Conservation (phyloP, 805 yeast genomes). For the Barnettozyma salicaria region DNA sequence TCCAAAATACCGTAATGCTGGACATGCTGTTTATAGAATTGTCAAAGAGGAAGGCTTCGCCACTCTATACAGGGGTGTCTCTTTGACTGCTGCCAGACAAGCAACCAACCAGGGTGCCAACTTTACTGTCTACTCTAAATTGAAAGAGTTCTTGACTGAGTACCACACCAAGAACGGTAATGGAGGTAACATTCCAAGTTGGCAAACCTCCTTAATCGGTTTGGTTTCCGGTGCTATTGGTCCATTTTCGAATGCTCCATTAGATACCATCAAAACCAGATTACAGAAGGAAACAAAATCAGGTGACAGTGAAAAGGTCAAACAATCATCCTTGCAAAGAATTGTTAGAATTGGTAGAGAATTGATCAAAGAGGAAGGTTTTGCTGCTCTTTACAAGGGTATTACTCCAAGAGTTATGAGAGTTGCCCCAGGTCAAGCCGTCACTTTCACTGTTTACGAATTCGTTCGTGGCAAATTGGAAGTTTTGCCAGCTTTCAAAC, state of each 20-base stretch:
- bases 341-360: conserved; percentile 75
- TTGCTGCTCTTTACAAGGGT: conserved; percentile 87
- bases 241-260: conserved; percentile 94
- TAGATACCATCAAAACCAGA: conserved; percentile 95
- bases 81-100: conserved; percentile 94
- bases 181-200: conserved; percentile 61
- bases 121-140: conserved; percentile 87
- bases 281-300: conserved; percentile 83
- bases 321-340: conserved; percentile 62
- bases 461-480: conserved; percentile 67
- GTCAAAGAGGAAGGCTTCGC: conserved; percentile 86
- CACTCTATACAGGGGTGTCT: conserved; percentile 89
- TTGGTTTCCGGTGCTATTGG: conserved; percentile 94
- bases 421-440: conserved; percentile 99
- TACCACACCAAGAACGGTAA: conserved; percentile 41
- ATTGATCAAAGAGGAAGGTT: conserved; percentile 84
- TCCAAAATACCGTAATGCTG: conserved; percentile 88
- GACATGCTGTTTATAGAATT: conserved; percentile 81
- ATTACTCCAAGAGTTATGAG: conserved; percentile 98
- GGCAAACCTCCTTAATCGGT: conserved; percentile 92
- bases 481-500: conserved; percentile 26
- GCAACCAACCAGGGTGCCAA: conserved; percentile 98
- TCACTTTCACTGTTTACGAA: conserved; percentile 95
- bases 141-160: conserved; percentile 64
- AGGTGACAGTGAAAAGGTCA: conserved; percentile 31